Base-by-base conservation (phyloP, 2,329 filamentous ascomycete genomes). In the Nemania sp. region DNA sequence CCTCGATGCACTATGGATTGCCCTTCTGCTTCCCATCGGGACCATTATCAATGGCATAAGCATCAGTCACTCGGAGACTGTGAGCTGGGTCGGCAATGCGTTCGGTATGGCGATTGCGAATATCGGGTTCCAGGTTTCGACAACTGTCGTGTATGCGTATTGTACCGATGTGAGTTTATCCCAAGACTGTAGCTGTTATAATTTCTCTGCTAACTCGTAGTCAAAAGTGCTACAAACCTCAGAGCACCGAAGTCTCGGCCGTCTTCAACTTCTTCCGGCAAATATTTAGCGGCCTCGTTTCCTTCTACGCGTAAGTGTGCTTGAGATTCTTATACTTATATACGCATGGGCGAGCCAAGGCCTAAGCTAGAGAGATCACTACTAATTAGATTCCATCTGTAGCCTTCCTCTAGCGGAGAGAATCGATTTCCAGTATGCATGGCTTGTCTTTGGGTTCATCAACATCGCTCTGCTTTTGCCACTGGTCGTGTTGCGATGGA, bases 1-100 rank as follows among this genome's bases (percentile, higher is more conserved):
- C 15, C 64, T 73, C 48, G 62, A 68, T 33, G 68, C 67, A 2
- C 62, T 70, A 11, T 66, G 68, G 60, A 59, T 68, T 22, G 59
- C 60, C 15, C 49, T 67, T 8, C 52, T 66, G 24, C 42, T 64
- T 2, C 65, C 65, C 8, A 49, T 66, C 19, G 65, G 65, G 11
- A 58, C 60, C n/a, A 57, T 67, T 5, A 62, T 67, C 33, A 52
- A 65, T 19, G 65, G 65, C 5, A 42, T 49, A 22, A 20, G 33
- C 8, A 48, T 45, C 42, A 45, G 42, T 30, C 42, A 45, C 19
- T 45, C 42, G 28, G 20, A 5, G 19, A 45, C 42, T 5, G n/a
- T 20, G 14, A 45, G 42, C 42, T 45, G 42, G 42, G 42, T 45
- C 8, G 42, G 42, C 30, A 45, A 22, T 30, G 42, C 42, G 19